phyloP scores from a whole-genome alignment of 2,329 filamentous ascomycete genomes.

The Aureobasidium lini region DNA sequence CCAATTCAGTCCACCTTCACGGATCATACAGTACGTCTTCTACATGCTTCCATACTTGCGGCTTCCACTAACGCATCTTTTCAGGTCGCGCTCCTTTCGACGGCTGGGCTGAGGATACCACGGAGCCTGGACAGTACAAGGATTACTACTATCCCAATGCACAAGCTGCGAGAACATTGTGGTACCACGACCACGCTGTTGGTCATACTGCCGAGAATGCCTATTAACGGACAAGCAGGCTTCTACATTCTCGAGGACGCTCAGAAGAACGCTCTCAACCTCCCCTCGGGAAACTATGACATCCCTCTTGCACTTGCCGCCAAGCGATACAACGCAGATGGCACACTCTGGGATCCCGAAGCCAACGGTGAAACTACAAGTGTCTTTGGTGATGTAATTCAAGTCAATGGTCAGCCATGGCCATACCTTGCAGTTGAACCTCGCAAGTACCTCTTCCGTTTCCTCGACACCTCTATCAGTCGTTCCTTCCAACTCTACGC shows the following conservation, averaged over 20 bases:
- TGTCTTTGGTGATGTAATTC: slow-evolving; percentile 42
- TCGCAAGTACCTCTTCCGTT: slow-evolving; percentile 52
- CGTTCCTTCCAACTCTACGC: slow-evolving; percentile 45
- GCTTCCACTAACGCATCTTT: background rate
- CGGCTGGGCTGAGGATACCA: slow-evolving; percentile 50
- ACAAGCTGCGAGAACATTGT: slow-evolving; percentile 36
- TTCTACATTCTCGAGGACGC: slow-evolving; percentile 49
- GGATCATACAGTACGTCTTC: slow-evolving; percentile 34
- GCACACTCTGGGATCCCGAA: slow-evolving; percentile 41
- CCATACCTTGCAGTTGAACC: slow-evolving; percentile 52
- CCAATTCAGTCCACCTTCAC: slow-evolving; percentile 45
- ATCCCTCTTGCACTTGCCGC: slow-evolving; percentile 44
- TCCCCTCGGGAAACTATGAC: slow-evolving; percentile 48
- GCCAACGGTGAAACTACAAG: slow-evolving; percentile 28
- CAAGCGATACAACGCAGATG: slow-evolving; percentile 47
- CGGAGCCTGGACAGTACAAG: slow-evolving; percentile 47
- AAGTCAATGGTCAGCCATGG: slow-evolving; percentile 55
- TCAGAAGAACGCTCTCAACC: slow-evolving; percentile 40
- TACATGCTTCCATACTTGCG: background rate
- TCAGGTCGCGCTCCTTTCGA: slow-evolving; percentile 38
- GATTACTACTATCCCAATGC: slow-evolving; percentile 57
- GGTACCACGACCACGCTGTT: slow-evolving; percentile 35
- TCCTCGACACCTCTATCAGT: slow-evolving; percentile 46
- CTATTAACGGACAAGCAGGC: slow-evolving; percentile 50
- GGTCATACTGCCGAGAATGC: slow-evolving; percentile 25